Percentiles rank a stretch among this genome's conserved stretches.
These are phyloP conservation scores for Vanilla planifolia DNA, from an alignment of 106 monocot species.

Conservation along the genomic window DNA sequence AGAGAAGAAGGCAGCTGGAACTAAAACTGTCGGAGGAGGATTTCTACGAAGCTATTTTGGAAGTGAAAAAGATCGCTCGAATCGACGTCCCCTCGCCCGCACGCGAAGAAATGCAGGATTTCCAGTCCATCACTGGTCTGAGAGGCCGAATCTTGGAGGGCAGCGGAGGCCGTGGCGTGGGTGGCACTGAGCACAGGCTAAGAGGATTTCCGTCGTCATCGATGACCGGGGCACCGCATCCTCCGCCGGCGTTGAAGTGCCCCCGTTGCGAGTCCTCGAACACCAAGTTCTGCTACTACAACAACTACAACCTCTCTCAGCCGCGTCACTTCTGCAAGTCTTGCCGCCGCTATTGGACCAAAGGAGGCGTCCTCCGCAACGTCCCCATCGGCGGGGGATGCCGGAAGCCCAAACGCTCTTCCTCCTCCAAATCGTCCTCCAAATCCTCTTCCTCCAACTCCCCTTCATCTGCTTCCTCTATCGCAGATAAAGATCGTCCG, in stretches of 20 bases:
- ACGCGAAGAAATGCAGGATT: constrained; percentile 38
- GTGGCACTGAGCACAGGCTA: not conserved
- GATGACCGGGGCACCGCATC: not conserved
- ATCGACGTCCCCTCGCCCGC: no score
- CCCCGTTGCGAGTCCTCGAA: constrained; percentile 52
- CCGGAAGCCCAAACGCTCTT: constrained; percentile 48
- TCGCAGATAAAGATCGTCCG: not conserved
- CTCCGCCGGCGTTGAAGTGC: constrained; percentile 24
- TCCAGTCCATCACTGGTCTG: constrained; percentile 17
- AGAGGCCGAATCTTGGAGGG: constrained; percentile 17
- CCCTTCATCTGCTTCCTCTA: not conserved
- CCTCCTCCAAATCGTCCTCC: constrained; percentile 10
- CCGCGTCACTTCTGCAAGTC: constrained; percentile 72
- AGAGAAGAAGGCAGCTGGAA: no score
- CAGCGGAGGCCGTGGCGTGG: not conserved
- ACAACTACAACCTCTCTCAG: constrained; percentile 75
- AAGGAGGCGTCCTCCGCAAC: constrained; percentile 81
- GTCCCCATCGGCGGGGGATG: constrained; percentile 80
- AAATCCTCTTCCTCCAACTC: no score
- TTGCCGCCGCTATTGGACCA: constrained; percentile 91
- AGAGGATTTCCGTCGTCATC: not conserved
- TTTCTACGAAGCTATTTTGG: not conserved
- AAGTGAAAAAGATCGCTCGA: no score
- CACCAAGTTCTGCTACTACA: constrained; percentile 89
- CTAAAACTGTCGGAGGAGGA: not conserved